These are phyloP conservation scores for Xylaria longipes DNA, from an alignment of 495 filamentous ascomycete genomes.

Conservation along the genomic window DNA sequence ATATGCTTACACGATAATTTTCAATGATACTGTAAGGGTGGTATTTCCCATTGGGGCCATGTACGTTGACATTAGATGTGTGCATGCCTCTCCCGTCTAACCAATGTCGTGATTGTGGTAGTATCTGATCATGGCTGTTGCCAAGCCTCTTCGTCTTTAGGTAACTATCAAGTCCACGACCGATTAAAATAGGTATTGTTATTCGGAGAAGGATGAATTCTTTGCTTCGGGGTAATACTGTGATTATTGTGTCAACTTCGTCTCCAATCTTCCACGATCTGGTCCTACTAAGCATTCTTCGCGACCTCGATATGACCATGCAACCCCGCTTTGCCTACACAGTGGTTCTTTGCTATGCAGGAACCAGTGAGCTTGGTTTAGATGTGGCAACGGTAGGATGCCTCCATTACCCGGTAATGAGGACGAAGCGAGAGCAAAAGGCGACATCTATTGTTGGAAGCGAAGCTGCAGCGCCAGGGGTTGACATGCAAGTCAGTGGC, in stretches of 20 bases:
- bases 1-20: slow-evolving; percentile 15
- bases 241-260: not conserved
- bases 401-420: slow-evolving; percentile 2
- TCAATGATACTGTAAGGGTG: slow-evolving; percentile 17
- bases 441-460: slow-evolving; percentile 8
- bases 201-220: not conserved
- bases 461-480: slow-evolving; percentile 20
- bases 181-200: not conserved
- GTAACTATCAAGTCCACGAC: not conserved
- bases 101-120: slow-evolving; percentile 16
- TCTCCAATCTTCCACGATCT: not conserved
- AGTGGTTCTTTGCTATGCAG: slow-evolving; percentile 20
- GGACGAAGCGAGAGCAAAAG: not conserved
- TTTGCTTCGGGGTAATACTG: not conserved
- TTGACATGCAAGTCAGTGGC: slow-evolving; percentile 16
- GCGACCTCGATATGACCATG: not conserved
- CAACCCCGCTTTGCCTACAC: not conserved
- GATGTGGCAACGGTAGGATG: slow-evolving; percentile 5
- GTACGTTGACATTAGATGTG: slow-evolving; percentile 11
- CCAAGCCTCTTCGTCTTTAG: not conserved
- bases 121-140: not conserved
- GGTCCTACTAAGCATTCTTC: not conserved
- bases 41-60: not conserved
- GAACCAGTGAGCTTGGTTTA: slow-evolving; percentile 9
- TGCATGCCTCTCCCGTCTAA: not conserved